A percentile compares a stretch with the other conserved stretches of the same genome.
Evolutionary conservation across 805 yeast genomes (phyloP).

Genomic region (Wickerhamiella kazuoi): DNA sequence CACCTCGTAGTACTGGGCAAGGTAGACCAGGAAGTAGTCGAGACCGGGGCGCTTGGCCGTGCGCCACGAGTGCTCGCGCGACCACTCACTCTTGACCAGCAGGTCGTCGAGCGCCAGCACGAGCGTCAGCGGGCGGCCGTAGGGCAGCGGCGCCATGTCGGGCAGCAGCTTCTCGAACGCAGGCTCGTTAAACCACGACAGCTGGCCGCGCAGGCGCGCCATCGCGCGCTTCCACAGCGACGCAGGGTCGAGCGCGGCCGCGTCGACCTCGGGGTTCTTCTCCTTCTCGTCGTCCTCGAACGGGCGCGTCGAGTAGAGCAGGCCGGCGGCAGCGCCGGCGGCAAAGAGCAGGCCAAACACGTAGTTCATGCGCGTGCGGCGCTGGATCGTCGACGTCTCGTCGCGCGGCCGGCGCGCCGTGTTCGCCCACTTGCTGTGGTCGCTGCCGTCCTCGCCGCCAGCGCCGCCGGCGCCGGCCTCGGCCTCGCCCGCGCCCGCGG

Average conservation of each 20-base stretch:
- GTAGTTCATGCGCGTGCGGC: slow-evolving; percentile 55
- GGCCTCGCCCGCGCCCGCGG: slow-evolving; percentile 3
- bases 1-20: slow-evolving; percentile 90
- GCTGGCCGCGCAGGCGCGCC: slow-evolving; percentile 55
- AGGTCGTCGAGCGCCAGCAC: slow-evolving; percentile 82
- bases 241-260: slow-evolving; percentile 46
- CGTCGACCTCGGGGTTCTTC: slow-evolving; percentile 35
- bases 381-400: slow-evolving; percentile 24
- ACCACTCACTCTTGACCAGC: slow-evolving; percentile 83
- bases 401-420: slow-evolving; percentile 26
- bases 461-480: slow-evolving; percentile 7
- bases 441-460: slow-evolving; percentile 10
- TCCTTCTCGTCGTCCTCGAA: slow-evolving; percentile 68
- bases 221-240: slow-evolving; percentile 51
- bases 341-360: slow-evolving; percentile 29
- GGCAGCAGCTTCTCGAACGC: slow-evolving; percentile 86
- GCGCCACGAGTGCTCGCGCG: slow-evolving; percentile 86
- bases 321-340: slow-evolving; percentile 30
- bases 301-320: slow-evolving; percentile 56
- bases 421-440: slow-evolving; percentile 33
- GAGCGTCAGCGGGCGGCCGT: slow-evolving; percentile 79
- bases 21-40: slow-evolving; percentile 86
- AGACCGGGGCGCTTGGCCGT: slow-evolving; percentile 98
- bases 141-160: slow-evolving; percentile 79
- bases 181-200: slow-evolving; percentile 80